Percentiles rank a stretch among this genome's conserved stretches.
Evolutionary conservation across 768 basidiomycete species (phyloP).

Genomic region (Hypholoma sublateritium): DNA sequence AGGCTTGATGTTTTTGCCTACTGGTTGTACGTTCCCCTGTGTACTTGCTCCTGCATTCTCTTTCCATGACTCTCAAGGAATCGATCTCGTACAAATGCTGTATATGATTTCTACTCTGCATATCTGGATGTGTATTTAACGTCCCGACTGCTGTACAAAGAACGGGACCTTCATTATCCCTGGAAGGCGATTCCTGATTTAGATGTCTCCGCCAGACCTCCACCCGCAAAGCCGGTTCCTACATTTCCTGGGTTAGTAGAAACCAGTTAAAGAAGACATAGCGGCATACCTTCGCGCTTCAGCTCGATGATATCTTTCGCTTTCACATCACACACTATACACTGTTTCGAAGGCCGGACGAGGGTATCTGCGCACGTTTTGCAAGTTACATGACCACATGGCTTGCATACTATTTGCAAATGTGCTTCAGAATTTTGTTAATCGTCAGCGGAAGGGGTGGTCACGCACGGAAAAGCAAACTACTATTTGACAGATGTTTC

Average conservation of each 20-base stretch:
- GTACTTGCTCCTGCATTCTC: neutral
- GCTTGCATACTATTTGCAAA: slow-evolving; percentile 61
- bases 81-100: neutral
- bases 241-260: neutral
- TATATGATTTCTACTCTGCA: neutral
- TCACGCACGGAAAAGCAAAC: slow-evolving; percentile 63
- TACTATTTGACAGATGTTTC: slow-evolving; percentile 77
- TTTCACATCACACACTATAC: slow-evolving; percentile 79
- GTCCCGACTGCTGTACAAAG: neutral
- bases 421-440: neutral
- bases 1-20: slow-evolving; percentile 4
- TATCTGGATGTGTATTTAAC: neutral
- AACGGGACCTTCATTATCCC: slow-evolving; percentile 44
- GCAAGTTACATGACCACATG: slow-evolving; percentile 91
- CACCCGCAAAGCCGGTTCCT: slow-evolving; percentile 94
- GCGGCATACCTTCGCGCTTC: slow-evolving; percentile 76
- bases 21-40: neutral
- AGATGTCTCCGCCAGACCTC: slow-evolving; percentile 89
- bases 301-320: slow-evolving; percentile 81
- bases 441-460: neutral
- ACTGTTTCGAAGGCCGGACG: slow-evolving; percentile 74
- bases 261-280: neutral
- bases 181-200: slow-evolving; percentile 84
- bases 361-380: slow-evolving; percentile 89
- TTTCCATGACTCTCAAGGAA: neutral